Base-by-base conservation (phyloP, 192 early-diverging fungal species). In the Lobosporangium transversale region DNA sequence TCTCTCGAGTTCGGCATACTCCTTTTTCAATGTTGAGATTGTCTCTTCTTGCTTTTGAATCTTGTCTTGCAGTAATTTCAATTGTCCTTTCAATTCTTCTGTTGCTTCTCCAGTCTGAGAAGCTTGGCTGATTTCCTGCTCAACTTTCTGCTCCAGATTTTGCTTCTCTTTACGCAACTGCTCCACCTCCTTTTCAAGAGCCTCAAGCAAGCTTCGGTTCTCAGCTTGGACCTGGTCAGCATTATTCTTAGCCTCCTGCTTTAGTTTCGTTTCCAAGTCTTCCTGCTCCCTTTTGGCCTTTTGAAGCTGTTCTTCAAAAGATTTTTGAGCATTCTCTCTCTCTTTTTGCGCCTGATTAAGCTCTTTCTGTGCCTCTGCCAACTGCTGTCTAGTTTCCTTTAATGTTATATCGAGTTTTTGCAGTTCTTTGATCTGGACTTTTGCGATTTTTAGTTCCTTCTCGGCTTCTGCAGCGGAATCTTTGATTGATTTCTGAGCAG, bases 361-460 rank as follows among this genome's bases (percentile, higher is more conserved):
- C 10, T 58, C 53, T 47, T 62, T 49, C 23, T 67, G 73, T 4
- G 64, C 58, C 6, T 67, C 48, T 6, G 52, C 44, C 35, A 76
- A 52, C 27, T 67, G 40, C 23, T 23, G 49, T 50, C 57, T 76
- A 11, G 58, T 62, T 23, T 58, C 45, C 6, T 59, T 27, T 1
- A 57, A 43, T 6, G 27, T 47, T 10, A n/a, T 30, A 17, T 76
- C 64, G 15, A 60, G 31, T 24, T 76, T 76, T 33, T 76, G 63
- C 6, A 76, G 36, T n/a, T 67, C 73, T 47, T 76, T 76, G 47
- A 76, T 43, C 23, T 67, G 73, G 2, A 58, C 73, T 0, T 43
- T 53, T 17, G 64, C 58, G 21, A 76, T 67, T 53, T 54, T 76
- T 23, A 76, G 51, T 29, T 76, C 73, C 26, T 66, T 67, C 45